Evolutionary conservation across 805 yeast genomes (phyloP).

Genomic region (Hanseniaspora lindneri): DNA sequence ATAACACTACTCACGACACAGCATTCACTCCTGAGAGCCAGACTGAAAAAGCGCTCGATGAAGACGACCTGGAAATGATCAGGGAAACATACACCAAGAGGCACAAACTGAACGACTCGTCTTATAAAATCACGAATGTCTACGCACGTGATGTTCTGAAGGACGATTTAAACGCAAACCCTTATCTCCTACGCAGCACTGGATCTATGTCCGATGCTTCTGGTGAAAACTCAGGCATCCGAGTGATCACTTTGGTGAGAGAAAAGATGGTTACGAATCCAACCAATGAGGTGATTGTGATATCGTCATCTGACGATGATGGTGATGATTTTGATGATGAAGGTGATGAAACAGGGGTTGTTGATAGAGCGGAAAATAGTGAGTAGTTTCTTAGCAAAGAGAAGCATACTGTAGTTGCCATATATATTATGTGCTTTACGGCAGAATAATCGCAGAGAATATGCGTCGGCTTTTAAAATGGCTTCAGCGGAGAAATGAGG

Average conservation of each 20-base stretch:
- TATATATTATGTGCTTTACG: too few species aligned
- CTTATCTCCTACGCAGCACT: background rate
- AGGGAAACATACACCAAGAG: constrained; percentile 4
- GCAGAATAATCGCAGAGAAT: too few species aligned
- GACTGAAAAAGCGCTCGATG: background rate
- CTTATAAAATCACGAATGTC: constrained; percentile 11
- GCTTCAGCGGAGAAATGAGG: too few species aligned
- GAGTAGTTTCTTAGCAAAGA: too few species aligned
- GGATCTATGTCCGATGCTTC: background rate
- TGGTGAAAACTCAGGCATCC: background rate
- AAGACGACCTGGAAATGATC: constrained; percentile 2
- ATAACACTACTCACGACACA: background rate
- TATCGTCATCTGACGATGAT: constrained; percentile 11
- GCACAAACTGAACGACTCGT: constrained; percentile 8
- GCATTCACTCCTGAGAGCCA: background rate
- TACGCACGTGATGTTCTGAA: constrained; percentile 6
- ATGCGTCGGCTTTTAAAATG: too few species aligned
- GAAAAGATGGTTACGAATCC: constrained; percentile 9
- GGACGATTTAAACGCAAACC: constrained; percentile 3
- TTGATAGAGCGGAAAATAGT: too few species aligned
- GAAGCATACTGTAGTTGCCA: too few species aligned
- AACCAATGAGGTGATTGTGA: constrained; percentile 13
- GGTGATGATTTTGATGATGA: too few species aligned
- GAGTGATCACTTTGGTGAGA: constrained; percentile 1
- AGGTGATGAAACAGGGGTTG: too few species aligned